Evolutionary conservation across 208 protist species (phyloP).

Genomic region (Zelonia costaricensis): DNA sequence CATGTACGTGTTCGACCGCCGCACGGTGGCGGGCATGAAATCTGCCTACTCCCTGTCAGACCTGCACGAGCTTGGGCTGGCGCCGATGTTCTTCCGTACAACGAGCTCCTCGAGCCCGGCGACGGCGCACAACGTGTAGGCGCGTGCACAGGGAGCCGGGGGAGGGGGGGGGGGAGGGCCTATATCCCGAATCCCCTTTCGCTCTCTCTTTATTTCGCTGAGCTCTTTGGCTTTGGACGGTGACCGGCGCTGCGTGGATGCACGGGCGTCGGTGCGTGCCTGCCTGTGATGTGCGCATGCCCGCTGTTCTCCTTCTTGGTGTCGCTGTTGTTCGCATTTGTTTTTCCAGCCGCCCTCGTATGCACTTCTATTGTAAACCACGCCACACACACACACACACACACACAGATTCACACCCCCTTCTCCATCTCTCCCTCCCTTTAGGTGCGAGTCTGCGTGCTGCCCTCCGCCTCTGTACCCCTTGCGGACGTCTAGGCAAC

Average conservation of each 20-base stretch:
- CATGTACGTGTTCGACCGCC: conserved; percentile 72
- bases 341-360: background rate
- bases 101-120: conserved; percentile 51
- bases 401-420: too few relatives aligned
- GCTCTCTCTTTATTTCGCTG: too few relatives aligned
- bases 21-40: conserved; percentile 18
- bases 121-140: conserved; percentile 14
- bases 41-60: conserved; percentile 29
- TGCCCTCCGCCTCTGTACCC: too few relatives aligned
- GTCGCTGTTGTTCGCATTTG: background rate
- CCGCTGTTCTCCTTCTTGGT: conserved; percentile 14
- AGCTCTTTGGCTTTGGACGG: too few relatives aligned
- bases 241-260: background rate
- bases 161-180: too few relatives aligned
- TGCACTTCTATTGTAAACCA: too few relatives aligned
- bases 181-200: too few relatives aligned
- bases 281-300: background rate
- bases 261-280: background rate
- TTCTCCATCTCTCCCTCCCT: too few relatives aligned
- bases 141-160: too few relatives aligned
- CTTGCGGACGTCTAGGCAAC: too few relatives aligned
- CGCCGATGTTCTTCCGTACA: conserved; percentile 55
- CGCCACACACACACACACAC: too few relatives aligned
- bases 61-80: conserved; percentile 45
- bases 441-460: too few relatives aligned